Evolutionary conservation across 257 asterid genomes (phyloP), one percentile per base, ranked within the genome.

Genomic region (Salvia hispanica): DNA sequence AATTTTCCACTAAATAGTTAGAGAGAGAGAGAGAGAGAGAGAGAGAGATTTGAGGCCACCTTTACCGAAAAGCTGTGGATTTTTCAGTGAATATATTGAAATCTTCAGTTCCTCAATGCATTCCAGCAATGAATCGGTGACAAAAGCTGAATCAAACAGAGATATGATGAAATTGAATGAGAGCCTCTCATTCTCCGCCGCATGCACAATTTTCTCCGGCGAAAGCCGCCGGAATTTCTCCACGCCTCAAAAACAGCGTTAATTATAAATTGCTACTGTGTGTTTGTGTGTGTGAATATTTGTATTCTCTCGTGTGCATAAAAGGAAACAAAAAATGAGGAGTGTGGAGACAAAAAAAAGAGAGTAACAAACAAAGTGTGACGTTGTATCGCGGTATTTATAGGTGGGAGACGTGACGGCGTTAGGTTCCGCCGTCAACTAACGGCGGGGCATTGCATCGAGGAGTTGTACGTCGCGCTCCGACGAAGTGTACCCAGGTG

Each of bases 331-430:
- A 76, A 70, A 25, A 71, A 70, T 72, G 69, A 58, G 73, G 14
- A 66, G 70, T 52, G 76, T 74, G 77, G 64, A 78, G 84, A 85
- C 87, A 73, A 81, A 72, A 82, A 70, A 79, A 83, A 78, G 84
- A 77, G 82, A 76, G 31, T n/a, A 25, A 25, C 31, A 25, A 25
- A 74, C 56, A 39, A 55, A 74, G 28, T 16, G 62, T 4, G 76
- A 68, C 69, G 74, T 50, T 78, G 15, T 52, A 71, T 9, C 6
- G 78, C 15, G 79, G 76, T 74, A 84, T 86, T 72, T 88, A 87
- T 88, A 86, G 82, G 65, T 16, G 56, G 52, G 52, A 67, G 81
- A 62, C 40, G 57, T 76, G 81, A 88, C 84, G 91, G 80, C 85
- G 85, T 90, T 78, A 76, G 54, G 39, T 70, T 45, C 58, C 82